These are phyloP conservation scores for Ichthyophthirius multifiliis DNA, from an alignment of 169 alveolate species.

Conservation along the genomic window DNA sequence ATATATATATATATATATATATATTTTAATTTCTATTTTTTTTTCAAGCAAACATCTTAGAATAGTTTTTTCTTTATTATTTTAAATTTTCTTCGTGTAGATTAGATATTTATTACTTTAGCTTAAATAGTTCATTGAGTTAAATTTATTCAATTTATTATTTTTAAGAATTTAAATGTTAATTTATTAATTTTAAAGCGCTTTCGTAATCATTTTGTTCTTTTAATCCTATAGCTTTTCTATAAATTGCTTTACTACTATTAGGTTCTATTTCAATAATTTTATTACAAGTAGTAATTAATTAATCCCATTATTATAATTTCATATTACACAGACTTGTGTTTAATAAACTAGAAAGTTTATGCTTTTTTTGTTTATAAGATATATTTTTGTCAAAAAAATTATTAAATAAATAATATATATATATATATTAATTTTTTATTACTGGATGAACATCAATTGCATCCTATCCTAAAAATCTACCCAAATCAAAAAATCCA, in stretches of 20 bases:
- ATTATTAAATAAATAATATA: too few species aligned
- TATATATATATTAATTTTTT: too few species aligned
- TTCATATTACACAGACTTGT: slow-evolving; percentile 17
- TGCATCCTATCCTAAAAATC: slow-evolving; percentile 28
- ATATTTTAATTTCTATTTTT: too few species aligned
- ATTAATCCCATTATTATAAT: slow-evolving; percentile 15
- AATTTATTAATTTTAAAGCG: slow-evolving; percentile 2
- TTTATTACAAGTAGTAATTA: slow-evolving; percentile 24
- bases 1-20: too few species aligned
- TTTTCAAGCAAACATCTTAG: neutral
- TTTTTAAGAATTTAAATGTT: neutral
- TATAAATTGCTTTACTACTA: slow-evolving; percentile 15
- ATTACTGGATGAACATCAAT: slow-evolving; percentile 9
- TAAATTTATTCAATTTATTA: neutral
- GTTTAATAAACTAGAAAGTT: slow-evolving; percentile 22
- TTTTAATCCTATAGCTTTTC: slow-evolving; percentile 27
- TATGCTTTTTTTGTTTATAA: slow-evolving; percentile 2
- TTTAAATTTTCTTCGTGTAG: neutral
- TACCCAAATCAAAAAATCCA: slow-evolving; percentile 43
- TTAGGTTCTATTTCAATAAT: slow-evolving; percentile 6
- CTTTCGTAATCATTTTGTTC: slow-evolving; percentile 21
- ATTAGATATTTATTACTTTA: neutral
- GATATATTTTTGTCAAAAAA: neutral
- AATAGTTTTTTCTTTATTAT: neutral
- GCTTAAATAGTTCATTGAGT: neutral